Conservation (phyloP, 441 rosid species). For the Hura crepitans region DNA sequence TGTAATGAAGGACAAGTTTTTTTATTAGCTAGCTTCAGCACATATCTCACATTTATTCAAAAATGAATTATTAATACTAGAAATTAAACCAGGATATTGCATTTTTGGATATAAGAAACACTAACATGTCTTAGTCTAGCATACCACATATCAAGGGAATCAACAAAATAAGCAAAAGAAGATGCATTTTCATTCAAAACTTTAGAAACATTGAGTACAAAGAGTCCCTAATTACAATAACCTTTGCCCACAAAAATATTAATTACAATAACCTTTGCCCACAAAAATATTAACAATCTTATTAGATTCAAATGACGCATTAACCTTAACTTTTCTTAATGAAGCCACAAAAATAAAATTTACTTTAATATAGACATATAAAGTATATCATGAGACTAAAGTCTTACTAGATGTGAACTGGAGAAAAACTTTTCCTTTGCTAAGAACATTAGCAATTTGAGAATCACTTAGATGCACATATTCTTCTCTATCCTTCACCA, state of each 20-base stretch:
- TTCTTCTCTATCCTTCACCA: neutral
- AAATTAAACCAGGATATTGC: neutral
- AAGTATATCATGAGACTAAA: neutral
- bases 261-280: neutral
- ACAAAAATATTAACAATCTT: neutral
- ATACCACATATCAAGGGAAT: slow-evolving; percentile 6
- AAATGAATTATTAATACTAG: neutral
- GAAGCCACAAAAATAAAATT: neutral
- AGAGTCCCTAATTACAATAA: slow-evolving; percentile 4
- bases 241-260: neutral
- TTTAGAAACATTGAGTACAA: neutral
- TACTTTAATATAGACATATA: too few species aligned
- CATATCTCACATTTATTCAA: neutral
- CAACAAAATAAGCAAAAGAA: neutral
- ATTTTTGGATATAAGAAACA: neutral
- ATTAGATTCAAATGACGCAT: slow-evolving; percentile 1
- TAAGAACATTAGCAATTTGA: neutral
- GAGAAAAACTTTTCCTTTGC: neutral
- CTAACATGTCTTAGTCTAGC: slow-evolving; percentile 9
- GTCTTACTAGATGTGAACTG: neutral
- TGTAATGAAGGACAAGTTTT: neutral
- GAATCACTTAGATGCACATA: neutral
- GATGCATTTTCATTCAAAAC: neutral
- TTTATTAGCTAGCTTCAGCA: neutral
- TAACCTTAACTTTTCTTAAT: neutral